A percentile compares a stretch with the other conserved stretches of the same genome.
These are phyloP conservation scores for Fonsecaea monophora DNA, from an alignment of 2,329 filamentous ascomycete genomes.

Conservation along the genomic window DNA sequence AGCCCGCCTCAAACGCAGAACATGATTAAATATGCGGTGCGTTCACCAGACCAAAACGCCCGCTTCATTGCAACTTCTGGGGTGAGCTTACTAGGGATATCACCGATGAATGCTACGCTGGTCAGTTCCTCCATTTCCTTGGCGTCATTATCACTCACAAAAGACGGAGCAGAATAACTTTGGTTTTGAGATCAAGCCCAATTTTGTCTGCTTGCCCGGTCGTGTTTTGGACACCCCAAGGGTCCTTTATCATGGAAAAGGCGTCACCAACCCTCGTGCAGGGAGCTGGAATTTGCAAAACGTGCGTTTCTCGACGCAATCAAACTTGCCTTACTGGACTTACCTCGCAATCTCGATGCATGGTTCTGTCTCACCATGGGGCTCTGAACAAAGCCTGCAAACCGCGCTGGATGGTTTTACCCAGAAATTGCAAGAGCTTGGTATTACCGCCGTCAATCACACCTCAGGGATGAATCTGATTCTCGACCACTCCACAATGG, in stretches of 20 bases:
- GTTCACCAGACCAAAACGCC: slow-evolving; percentile 70
- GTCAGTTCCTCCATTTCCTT: neutral
- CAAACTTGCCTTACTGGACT: slow-evolving; percentile 60
- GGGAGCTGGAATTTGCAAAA: slow-evolving; percentile 74
- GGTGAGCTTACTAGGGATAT: slow-evolving; percentile 12
- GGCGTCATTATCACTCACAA: neutral
- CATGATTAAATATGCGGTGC: slow-evolving; percentile 77
- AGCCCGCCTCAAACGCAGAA: slow-evolving; percentile 64
- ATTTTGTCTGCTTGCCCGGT: slow-evolving; percentile 73
- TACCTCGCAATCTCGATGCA: slow-evolving; percentile 46
- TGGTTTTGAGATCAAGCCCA: slow-evolving; percentile 55
- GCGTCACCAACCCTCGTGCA: slow-evolving; percentile 47
- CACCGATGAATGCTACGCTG: slow-evolving; percentile 17
- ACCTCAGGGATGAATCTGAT: neutral
- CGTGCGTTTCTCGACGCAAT: slow-evolving; percentile 63
- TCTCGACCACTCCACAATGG: neutral
- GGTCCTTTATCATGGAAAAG: slow-evolving; percentile 62
- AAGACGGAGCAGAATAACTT: slow-evolving; percentile 43
- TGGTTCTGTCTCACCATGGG: neutral
- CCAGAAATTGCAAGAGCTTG: neutral
- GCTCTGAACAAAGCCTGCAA: neutral
- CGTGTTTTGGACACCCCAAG: slow-evolving; percentile 69
- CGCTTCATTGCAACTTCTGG: slow-evolving; percentile 59
- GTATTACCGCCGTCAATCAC: neutral
- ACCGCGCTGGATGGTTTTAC: neutral